Percentiles rank a stretch among this genome's conserved stretches.
Evolutionary conservation across 352 stramenopile genomes (phyloP).

Genomic region (Globisporangium lucens): DNA sequence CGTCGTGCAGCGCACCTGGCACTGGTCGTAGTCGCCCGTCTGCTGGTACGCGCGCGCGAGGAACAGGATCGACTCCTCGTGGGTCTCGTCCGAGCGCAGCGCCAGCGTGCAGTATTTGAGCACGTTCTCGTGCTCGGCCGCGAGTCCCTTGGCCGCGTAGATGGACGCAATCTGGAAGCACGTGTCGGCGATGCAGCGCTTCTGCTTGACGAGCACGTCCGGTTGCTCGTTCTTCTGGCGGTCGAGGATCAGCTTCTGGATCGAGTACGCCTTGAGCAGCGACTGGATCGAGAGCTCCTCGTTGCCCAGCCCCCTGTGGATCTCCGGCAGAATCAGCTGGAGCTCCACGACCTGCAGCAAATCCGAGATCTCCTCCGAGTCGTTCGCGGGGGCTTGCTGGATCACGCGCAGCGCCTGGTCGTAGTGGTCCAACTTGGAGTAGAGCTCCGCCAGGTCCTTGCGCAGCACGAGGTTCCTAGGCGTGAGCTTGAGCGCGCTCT

Average conservation of each 20-base stretch:
- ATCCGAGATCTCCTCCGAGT: conserved; percentile 69
- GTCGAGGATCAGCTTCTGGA: conserved; percentile 87
- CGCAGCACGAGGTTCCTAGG: conserved; percentile 76
- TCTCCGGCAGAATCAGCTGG: conserved; percentile 70
- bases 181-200: conserved; percentile 72
- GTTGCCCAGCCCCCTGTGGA: conserved; percentile 73
- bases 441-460: conserved; percentile 89
- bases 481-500: conserved; percentile 81
- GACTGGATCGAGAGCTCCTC: conserved; percentile 72
- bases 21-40: conserved; percentile 79
- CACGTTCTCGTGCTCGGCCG: conserved; percentile 50
- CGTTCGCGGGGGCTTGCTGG: conserved; percentile 57
- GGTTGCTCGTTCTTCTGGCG: conserved; percentile 77
- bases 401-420: conserved; percentile 83
- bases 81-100: conserved; percentile 67
- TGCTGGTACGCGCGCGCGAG: conserved; percentile 74
- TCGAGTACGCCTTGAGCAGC: conserved; percentile 73
- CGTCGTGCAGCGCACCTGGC: conserved; percentile 80
- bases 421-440: conserved; percentile 83
- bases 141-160: conserved; percentile 36
- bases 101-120: conserved; percentile 81
- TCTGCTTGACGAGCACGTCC: conserved; percentile 75
- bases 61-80: conserved; percentile 85
- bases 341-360: conserved; percentile 69
- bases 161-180: conserved; percentile 80